phyloP scores from a whole-genome alignment of 2,329 filamentous ascomycete species.

The Mariannaea elegans region DNA sequence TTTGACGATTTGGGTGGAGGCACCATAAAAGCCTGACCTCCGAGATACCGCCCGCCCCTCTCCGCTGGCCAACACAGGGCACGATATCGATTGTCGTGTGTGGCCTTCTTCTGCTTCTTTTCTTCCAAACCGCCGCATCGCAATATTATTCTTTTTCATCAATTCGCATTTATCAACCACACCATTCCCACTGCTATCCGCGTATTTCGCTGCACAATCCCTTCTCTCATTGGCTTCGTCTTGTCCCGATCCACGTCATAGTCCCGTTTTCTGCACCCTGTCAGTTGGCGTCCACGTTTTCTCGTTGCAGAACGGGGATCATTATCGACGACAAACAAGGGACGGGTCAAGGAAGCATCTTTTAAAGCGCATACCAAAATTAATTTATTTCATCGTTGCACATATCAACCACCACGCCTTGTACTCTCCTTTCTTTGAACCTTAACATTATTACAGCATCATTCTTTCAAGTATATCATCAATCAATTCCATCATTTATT shows the following conservation, averaged over 20 bases:
- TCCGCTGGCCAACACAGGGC: conserved; percentile 5
- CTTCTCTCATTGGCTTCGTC: background rate
- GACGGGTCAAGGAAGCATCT: background rate
- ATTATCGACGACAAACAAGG: background rate
- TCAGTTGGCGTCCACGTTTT: conserved; percentile 4
- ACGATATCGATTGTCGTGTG: too few relatives aligned
- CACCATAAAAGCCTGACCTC: background rate
- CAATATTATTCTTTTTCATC: background rate
- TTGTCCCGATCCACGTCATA: conserved; percentile 16
- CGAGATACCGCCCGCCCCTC: background rate
- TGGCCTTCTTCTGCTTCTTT: background rate
- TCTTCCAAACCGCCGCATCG: background rate
- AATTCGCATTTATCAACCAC: conserved; percentile 5
- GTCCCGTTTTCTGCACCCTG: background rate
- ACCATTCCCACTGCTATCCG: background rate
- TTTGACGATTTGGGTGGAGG: background rate
- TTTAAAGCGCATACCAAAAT: background rate
- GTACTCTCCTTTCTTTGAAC: background rate
- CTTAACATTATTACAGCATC: background rate
- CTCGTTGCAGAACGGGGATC: background rate
- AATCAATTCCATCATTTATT: conserved; percentile 1
- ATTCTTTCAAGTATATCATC: background rate
- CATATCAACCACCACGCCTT: conserved; percentile 1
- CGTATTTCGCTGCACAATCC: conserved; percentile 11
- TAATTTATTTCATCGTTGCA: background rate